phyloP scores from a whole-genome alignment of 2,329 filamentous ascomycete genomes.

The Fusarium scirpi region DNA sequence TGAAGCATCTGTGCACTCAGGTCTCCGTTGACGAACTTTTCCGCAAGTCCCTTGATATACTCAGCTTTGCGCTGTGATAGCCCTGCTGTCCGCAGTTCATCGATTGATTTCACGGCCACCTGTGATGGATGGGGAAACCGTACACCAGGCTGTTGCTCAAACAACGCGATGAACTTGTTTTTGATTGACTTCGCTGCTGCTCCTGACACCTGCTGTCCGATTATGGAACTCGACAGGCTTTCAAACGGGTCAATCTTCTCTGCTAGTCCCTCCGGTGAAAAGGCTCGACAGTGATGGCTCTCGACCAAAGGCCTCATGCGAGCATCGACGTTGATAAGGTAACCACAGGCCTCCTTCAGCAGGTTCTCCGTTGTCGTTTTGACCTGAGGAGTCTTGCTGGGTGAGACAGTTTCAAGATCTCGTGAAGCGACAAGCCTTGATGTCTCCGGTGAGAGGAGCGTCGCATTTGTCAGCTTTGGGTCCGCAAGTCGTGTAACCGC shows the following conservation, averaged over 20 bases:
- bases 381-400: slow-evolving; percentile 54
- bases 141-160: slow-evolving; percentile 57
- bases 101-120: slow-evolving; percentile 73
- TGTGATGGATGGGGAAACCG: slow-evolving; percentile 81
- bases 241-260: slow-evolving; percentile 91
- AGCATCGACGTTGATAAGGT: slow-evolving; percentile 79
- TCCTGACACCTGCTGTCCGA: slow-evolving; percentile 95
- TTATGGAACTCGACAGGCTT: slow-evolving; percentile 85
- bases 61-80: slow-evolving; percentile 96
- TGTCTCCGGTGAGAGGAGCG: slow-evolving; percentile 77
- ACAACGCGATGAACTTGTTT: slow-evolving; percentile 82
- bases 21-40: slow-evolving; percentile 82
- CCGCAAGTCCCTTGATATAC: slow-evolving; percentile 87
- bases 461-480: slow-evolving; percentile 75
- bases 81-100: slow-evolving; percentile 82
- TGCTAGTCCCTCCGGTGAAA: slow-evolving; percentile 83
- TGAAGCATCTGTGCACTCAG: slow-evolving; percentile 81
- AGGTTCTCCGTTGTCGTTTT: slow-evolving; percentile 75
- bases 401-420: slow-evolving; percentile 59
- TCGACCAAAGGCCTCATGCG: slow-evolving; percentile 79
- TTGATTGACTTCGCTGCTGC: slow-evolving; percentile 92
- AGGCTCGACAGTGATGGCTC: slow-evolving; percentile 80
- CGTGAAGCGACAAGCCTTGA: slow-evolving; percentile 70
- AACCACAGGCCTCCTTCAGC: slow-evolving; percentile 78
- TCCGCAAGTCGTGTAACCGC: slow-evolving; percentile 69